A percentile compares a stretch with the other conserved stretches of the same genome.
phyloP scores from a whole-genome alignment of 1,284 basidiomycete genomes.

The Pseudozyma flocculosa region DNA sequence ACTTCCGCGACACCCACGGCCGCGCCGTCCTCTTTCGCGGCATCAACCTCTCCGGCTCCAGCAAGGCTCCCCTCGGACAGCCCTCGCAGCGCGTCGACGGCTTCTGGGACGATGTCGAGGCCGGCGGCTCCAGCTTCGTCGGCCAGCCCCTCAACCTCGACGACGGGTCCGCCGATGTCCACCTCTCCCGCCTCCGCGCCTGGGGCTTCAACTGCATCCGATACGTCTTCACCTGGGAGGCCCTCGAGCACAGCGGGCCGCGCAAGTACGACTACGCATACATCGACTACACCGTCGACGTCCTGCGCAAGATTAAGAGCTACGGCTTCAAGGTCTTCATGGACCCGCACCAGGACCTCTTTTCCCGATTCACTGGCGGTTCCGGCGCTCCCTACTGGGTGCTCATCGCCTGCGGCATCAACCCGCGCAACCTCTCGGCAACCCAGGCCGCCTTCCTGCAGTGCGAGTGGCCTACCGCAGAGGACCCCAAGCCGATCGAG shows the following conservation, averaged over 20 bases:
- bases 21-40: slow-evolving; percentile 84
- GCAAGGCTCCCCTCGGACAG: slow-evolving; percentile 75
- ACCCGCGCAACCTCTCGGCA: slow-evolving; percentile 78
- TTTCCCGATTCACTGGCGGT: slow-evolving; percentile 94
- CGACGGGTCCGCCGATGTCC: slow-evolving; percentile 82
- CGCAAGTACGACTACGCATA: slow-evolving; percentile 87
- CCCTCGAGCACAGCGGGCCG: slow-evolving; percentile 89
- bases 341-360: slow-evolving; percentile 95
- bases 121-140: slow-evolving; percentile 72
- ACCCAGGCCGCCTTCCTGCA: slow-evolving; percentile 86
- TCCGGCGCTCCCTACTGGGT: slow-evolving; percentile 97
- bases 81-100: slow-evolving; percentile 68
- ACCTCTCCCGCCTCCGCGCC: slow-evolving; percentile 76
- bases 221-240: slow-evolving; percentile 92
- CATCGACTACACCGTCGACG: slow-evolving; percentile 85
- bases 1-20: slow-evolving; percentile 81
- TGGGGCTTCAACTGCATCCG: slow-evolving; percentile 96
- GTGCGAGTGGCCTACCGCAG: slow-evolving; percentile 75
- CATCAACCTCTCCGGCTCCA: slow-evolving; percentile 85
- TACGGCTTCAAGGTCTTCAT: slow-evolving; percentile 92
- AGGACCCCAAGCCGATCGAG: slow-evolving; percentile 68
- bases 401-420: slow-evolving; percentile 82
- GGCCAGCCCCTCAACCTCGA: slow-evolving; percentile 74
- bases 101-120: slow-evolving; percentile 86
- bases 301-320: slow-evolving; percentile 85